A percentile compares a stretch with the other conserved stretches of the same genome.
phyloP scores from a whole-genome alignment of 805 yeast genomes.

The Candida coquimbonensis region DNA sequence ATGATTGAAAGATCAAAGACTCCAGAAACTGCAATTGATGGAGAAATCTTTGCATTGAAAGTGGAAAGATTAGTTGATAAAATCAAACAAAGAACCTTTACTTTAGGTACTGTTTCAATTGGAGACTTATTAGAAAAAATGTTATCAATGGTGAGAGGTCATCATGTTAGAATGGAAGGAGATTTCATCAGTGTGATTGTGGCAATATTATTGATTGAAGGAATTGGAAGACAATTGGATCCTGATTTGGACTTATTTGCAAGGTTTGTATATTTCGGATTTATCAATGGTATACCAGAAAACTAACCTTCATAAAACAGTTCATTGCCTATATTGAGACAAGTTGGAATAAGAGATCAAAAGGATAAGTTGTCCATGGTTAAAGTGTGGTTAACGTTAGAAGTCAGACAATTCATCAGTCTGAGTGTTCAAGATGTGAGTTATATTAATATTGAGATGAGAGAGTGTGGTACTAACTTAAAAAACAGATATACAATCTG shows the following conservation, averaged over 20 bases:
- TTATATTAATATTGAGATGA: slow-evolving; percentile 10
- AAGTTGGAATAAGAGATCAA: slow-evolving; percentile 65
- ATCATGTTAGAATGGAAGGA: slow-evolving; percentile 96
- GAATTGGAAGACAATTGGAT: slow-evolving; percentile 90
- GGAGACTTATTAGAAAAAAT: slow-evolving; percentile 87
- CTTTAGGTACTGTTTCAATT: slow-evolving; percentile 84
- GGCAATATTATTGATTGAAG: slow-evolving; percentile 85
- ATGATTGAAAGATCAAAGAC: slow-evolving; percentile 94
- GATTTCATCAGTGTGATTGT: slow-evolving; percentile 95
- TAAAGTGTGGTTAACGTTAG: slow-evolving; percentile 86
- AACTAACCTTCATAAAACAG: slow-evolving; percentile 16
- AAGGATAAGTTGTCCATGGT: slow-evolving; percentile 71
- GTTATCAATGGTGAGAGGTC: slow-evolving; percentile 83
- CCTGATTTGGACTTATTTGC: slow-evolving; percentile 92
- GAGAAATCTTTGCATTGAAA: slow-evolving; percentile 79
- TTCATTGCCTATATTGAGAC: slow-evolving; percentile 42
- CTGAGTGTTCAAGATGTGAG: slow-evolving; percentile 77
- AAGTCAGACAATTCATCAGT: slow-evolving; percentile 77
- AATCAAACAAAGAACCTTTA: slow-evolving; percentile 82
- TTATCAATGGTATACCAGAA: slow-evolving; percentile 28
- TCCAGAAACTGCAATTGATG: slow-evolving; percentile 84
- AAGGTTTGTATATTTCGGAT: slow-evolving; percentile 66
- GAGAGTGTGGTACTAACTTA: slow-evolving; percentile 6
- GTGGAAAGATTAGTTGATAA: slow-evolving; percentile 77
- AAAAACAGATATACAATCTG: slow-evolving; percentile 35